A percentile compares a stretch with the other conserved stretches of the same genome.
These are phyloP conservation scores for Leishmania gerbilli DNA, from an alignment of 208 protist genomes.

Conservation along the genomic window DNA sequence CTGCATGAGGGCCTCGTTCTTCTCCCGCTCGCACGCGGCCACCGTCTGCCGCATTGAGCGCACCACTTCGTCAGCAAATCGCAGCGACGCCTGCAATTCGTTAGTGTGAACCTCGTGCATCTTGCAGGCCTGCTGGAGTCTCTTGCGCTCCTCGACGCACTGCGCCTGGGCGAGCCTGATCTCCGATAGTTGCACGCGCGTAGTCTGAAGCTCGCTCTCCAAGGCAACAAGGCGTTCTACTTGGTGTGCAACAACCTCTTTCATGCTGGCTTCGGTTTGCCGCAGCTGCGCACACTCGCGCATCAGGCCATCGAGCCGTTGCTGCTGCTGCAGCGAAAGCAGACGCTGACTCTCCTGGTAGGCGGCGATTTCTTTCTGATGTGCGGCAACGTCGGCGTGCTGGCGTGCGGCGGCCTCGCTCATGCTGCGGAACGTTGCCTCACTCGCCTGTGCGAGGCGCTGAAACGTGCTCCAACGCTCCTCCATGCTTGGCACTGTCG, in stretches of 20 bases:
- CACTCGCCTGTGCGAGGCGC: constrained; percentile 22
- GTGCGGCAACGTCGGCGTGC: constrained; percentile 6
- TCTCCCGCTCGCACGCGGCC: constrained; percentile 23
- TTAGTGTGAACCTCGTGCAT: constrained; percentile 25
- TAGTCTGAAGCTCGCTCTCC: constrained; percentile 27
- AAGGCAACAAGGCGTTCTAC: constrained; percentile 29
- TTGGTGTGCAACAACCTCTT: constrained; percentile 33
- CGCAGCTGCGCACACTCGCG: constrained; percentile 28
- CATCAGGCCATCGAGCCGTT: constrained; percentile 26
- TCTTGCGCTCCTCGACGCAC: constrained; percentile 12
- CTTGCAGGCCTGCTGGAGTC: constrained; percentile 27
- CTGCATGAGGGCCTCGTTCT: constrained; percentile 36
- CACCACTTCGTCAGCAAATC: constrained; percentile 31
- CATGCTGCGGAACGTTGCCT: constrained; percentile 23
- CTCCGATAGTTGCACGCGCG: constrained; percentile 19
- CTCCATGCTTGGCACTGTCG: constrained; percentile 18
- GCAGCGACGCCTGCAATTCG: constrained; percentile 25
- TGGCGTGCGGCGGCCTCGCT: constrained; percentile 10
- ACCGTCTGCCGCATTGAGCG: constrained; percentile 35
- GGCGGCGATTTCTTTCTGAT: constrained; percentile 31
- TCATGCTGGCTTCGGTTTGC: constrained; percentile 26
- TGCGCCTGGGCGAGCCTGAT: constrained; percentile 14
- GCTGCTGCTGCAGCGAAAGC: constrained; percentile 18
- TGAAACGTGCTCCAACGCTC: constrained; percentile 29
- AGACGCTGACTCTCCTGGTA: constrained; percentile 35